Percentiles rank a stretch among this genome's conserved stretches.
Evolutionary conservation across 2,329 filamentous ascomycete genomes (phyloP).

Genomic region (Monosporascus sp.): DNA sequence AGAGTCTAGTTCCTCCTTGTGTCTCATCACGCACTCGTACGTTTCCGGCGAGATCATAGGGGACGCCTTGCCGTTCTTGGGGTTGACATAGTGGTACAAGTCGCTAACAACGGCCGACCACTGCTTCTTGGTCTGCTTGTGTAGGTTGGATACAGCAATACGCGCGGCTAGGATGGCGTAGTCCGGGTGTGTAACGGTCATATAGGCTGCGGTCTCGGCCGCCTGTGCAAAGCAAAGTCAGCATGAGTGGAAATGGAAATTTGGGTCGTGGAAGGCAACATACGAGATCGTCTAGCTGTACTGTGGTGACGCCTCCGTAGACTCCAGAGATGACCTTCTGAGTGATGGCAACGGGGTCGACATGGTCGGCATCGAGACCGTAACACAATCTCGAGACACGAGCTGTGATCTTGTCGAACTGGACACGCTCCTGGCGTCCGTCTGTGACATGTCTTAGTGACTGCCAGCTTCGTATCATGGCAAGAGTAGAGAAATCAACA

Average conservation of each 20-base stretch:
- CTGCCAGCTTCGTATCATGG: background rate
- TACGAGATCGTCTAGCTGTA: conserved; percentile 95
- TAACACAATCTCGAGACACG: conserved; percentile 97
- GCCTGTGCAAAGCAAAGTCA: conserved; percentile 53
- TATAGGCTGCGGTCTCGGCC: conserved; percentile 97
- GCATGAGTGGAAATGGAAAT: conserved; percentile 5
- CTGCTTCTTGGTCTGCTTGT: conserved; percentile 99
- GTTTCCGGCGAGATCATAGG: conserved; percentile 94
- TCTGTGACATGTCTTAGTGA: conserved; percentile 49
- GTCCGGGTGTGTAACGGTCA: conserved; percentile 98
- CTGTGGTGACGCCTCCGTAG: conserved; percentile 94
- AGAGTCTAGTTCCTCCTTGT: conserved; percentile 95
- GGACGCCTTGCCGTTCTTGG: conserved; percentile 75
- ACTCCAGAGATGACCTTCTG: conserved; percentile 99
- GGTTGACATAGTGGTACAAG: conserved; percentile 93
- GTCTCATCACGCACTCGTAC: conserved; percentile 90
- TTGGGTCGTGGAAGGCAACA: conserved; percentile 30
- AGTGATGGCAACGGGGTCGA: conserved; percentile 96
- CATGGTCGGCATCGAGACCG: conserved; percentile 87
- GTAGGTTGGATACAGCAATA: conserved; percentile 97
- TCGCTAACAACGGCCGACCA: conserved; percentile 95
- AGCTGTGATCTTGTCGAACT: conserved; percentile 99
- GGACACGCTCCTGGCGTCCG: conserved; percentile 98
- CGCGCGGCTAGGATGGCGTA: conserved; percentile 97
- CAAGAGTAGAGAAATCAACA: conserved; percentile 24